Conservation (phyloP, 352 stramenopile genomes). For the Phytophthora pseudosyringae region DNA sequence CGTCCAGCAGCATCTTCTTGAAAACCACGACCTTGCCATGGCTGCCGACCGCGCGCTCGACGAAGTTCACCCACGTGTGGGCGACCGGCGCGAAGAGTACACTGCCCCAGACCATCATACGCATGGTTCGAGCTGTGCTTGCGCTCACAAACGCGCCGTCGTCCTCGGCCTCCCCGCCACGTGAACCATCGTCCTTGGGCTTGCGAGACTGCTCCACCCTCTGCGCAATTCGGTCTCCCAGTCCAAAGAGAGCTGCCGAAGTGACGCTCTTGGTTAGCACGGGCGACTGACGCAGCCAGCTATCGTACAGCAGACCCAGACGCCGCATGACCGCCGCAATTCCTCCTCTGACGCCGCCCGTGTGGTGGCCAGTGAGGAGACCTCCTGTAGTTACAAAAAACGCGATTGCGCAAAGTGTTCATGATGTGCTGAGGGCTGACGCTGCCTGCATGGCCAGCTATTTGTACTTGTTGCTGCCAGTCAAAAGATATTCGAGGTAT, state of each 20-base stretch:
- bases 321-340: conserved; percentile 31
- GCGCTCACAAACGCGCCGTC: conserved; percentile 17
- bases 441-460: neutral
- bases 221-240: conserved; percentile 63
- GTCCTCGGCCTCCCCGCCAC: conserved; percentile 12
- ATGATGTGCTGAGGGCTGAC: conserved; percentile 15
- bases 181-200: neutral
- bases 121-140: conserved; percentile 50
- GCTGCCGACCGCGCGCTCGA: conserved; percentile 60
- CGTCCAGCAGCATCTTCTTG: conserved; percentile 53
- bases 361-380: conserved; percentile 12
- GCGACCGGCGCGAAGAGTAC: conserved; percentile 80
- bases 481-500: no score
- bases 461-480: neutral
- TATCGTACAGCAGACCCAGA: conserved; percentile 47
- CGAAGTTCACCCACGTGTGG: conserved; percentile 87
- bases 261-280: conserved; percentile 67
- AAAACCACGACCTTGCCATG: conserved; percentile 39
- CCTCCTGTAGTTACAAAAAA: conserved; percentile 23
- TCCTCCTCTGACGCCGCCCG: conserved; percentile 11
- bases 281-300: conserved; percentile 49
- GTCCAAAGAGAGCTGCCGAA: conserved; percentile 57
- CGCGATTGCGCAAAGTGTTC: conserved; percentile 10
- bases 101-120: conserved; percentile 88
- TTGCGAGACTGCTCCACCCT: conserved; percentile 32